Percentiles rank a stretch among this genome's conserved stretches.
These are phyloP conservation scores for Coniferiporia sulphurascens DNA, from an alignment of 1,284 basidiomycete genomes.

Conservation along the genomic window DNA sequence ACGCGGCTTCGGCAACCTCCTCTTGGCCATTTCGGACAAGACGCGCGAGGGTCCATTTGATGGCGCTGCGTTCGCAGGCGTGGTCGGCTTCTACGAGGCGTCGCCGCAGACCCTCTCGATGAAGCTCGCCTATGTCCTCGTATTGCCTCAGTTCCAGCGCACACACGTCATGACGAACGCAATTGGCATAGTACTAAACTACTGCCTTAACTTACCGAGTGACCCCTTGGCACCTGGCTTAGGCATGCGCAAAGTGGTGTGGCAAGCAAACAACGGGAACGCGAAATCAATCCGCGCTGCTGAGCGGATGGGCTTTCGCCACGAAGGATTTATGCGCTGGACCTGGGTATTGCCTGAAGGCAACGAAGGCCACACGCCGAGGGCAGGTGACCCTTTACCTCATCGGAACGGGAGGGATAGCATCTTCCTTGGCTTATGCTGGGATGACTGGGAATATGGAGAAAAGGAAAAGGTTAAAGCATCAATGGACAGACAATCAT, in stretches of 20 bases:
- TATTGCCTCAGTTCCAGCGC: slow-evolving; percentile 50
- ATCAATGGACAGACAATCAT: background rate
- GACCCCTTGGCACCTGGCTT: slow-evolving; percentile 36
- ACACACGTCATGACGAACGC: slow-evolving; percentile 62
- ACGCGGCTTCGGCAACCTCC: slow-evolving; percentile 15
- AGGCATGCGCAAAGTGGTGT: slow-evolving; percentile 59
- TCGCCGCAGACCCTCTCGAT: slow-evolving; percentile 28
- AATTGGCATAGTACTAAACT: slow-evolving; percentile 52
- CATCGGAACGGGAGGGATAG: slow-evolving; percentile 42
- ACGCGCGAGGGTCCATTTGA: slow-evolving; percentile 23
- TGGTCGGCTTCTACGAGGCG: slow-evolving; percentile 35
- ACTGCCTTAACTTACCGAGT: slow-evolving; percentile 44
- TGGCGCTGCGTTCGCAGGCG: slow-evolving; percentile 33
- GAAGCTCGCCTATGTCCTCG: slow-evolving; percentile 40
- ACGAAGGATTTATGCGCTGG: slow-evolving; percentile 55
- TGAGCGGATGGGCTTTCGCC: slow-evolving; percentile 53
- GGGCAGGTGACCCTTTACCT: slow-evolving; percentile 37
- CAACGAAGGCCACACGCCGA: slow-evolving; percentile 32
- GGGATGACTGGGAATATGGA: slow-evolving; percentile 56
- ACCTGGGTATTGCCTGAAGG: slow-evolving; percentile 37
- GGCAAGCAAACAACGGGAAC: slow-evolving; percentile 52
- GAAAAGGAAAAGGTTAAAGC: slow-evolving; percentile 1
- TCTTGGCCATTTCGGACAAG: slow-evolving; percentile 40
- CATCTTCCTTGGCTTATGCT: slow-evolving; percentile 44
- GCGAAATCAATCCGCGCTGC: slow-evolving; percentile 45